Conservation (phyloP, 2,329 filamentous ascomycete genomes). For the Diaporthe longicolla region DNA sequence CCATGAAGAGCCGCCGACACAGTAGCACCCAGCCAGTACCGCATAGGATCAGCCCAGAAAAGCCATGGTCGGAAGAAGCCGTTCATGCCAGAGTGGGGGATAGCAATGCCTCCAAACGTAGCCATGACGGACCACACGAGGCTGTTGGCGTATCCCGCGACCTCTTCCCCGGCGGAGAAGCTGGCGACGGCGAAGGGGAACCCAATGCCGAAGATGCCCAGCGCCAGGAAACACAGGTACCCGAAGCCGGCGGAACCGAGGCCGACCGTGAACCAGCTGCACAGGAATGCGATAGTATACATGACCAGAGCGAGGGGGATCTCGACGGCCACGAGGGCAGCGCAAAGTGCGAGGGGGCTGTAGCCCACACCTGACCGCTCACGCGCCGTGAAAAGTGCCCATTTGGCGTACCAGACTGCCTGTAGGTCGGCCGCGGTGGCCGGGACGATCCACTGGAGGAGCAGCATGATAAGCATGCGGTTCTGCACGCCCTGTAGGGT, state of each 20-base stretch:
- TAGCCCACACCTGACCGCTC: conserved; percentile 78
- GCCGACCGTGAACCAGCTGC: conserved; percentile 15
- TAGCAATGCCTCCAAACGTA: conserved; percentile 1
- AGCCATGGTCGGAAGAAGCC: neutral
- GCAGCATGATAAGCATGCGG: conserved; percentile 77
- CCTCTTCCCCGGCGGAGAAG: neutral
- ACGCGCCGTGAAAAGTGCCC: conserved; percentile 76
- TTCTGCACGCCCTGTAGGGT: conserved; percentile 77
- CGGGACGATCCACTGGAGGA: conserved; percentile 78
- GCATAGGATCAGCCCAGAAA: conserved; percentile 17
- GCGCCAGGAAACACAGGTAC: conserved; percentile 6
- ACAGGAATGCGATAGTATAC: conserved; percentile 5
- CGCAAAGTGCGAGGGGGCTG: conserved; percentile 13
- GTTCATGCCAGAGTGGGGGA: neutral
- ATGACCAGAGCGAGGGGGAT: neutral
- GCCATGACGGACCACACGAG: conserved; percentile 20
- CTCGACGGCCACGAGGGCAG: neutral
- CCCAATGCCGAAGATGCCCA: conserved; percentile 3
- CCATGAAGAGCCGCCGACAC: conserved; percentile 50
- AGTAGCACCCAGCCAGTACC: conserved; percentile 74
- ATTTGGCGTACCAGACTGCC: conserved; percentile 78
- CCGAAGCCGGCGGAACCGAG: neutral
- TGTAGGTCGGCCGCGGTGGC: conserved; percentile 75
- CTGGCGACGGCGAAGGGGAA: conserved; percentile 10
- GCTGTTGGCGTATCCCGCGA: neutral